Conservation (phyloP, 116 monocot species). For the Trichopus zeylanicus region DNA sequence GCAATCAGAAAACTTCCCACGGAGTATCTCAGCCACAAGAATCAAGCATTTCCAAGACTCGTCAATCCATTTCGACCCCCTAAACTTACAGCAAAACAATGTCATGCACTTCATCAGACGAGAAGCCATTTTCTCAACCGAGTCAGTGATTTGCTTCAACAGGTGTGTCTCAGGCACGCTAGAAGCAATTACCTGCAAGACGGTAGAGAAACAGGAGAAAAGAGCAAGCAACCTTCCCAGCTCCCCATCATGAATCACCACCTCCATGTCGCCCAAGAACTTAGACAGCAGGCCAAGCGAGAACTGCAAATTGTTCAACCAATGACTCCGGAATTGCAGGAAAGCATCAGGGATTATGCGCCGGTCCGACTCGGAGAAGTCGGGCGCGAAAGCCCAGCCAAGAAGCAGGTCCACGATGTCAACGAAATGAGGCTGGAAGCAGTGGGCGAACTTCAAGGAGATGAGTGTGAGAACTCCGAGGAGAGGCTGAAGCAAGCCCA, state of each 20-base stretch:
- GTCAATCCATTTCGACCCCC: slow-evolving; percentile 50
- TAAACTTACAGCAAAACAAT: slow-evolving; percentile 49
- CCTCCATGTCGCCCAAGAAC: slow-evolving; percentile 88
- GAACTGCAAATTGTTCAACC: slow-evolving; percentile 72
- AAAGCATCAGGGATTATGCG: slow-evolving; percentile 58
- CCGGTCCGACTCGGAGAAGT: slow-evolving; percentile 59
- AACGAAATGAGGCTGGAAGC: slow-evolving; percentile 75
- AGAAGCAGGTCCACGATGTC: slow-evolving; percentile 91
- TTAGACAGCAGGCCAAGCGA: slow-evolving; percentile 70
- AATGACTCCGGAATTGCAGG: slow-evolving; percentile 74
- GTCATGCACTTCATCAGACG: slow-evolving; percentile 46
- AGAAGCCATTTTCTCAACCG: slow-evolving; percentile 56
- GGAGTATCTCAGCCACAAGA: slow-evolving; percentile 64
- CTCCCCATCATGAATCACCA: slow-evolving; percentile 54
- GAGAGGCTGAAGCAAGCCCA: slow-evolving; percentile 52
- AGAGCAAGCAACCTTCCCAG: slow-evolving; percentile 57
- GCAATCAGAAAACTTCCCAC: slow-evolving; percentile 58
- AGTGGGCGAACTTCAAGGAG: slow-evolving; percentile 55
- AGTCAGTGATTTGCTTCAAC: slow-evolving; percentile 32
- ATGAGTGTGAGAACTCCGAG: slow-evolving; percentile 53
- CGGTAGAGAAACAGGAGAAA: slow-evolving; percentile 77
- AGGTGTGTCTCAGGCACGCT: slow-evolving; percentile 43
- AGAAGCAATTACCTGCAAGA: slow-evolving; percentile 61
- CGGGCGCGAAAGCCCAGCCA: slow-evolving; percentile 88
- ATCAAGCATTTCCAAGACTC: slow-evolving; percentile 64